Evolutionary conservation across 2,329 filamentous ascomycete species (phyloP).

Genomic region (Fusarium goolgardi): DNA sequence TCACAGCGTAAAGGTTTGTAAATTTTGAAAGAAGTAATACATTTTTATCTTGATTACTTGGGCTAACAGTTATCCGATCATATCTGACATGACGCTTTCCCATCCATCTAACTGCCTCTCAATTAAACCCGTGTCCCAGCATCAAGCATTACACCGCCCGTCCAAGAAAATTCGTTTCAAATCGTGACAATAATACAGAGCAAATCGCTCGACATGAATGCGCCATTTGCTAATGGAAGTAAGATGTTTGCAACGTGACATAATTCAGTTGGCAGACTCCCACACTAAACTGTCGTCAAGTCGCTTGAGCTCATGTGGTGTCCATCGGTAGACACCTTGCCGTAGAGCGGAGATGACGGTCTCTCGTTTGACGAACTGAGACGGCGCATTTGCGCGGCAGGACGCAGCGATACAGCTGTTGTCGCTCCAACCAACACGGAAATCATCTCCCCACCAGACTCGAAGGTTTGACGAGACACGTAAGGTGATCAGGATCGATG

Average conservation of each 20-base stretch:
- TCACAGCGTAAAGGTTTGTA: background rate
- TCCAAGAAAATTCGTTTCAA: slow-evolving; percentile 53
- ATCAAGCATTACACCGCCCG: slow-evolving; percentile 49
- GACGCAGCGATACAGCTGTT: slow-evolving; percentile 55
- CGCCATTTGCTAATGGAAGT: slow-evolving; percentile 36
- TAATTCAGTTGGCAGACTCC: slow-evolving; percentile 48
- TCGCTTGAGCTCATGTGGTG: slow-evolving; percentile 48
- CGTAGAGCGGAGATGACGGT: slow-evolving; percentile 49
- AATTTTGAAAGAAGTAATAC: slow-evolving; percentile 8
- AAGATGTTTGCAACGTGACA: slow-evolving; percentile 14
- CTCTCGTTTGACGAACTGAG: slow-evolving; percentile 50
- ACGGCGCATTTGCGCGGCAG: slow-evolving; percentile 49
- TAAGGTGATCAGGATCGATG: slow-evolving; percentile 54
- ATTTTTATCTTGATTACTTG: slow-evolving; percentile 31
- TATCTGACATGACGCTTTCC: slow-evolving; percentile 45
- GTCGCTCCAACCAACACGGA: slow-evolving; percentile 56
- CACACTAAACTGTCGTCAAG: slow-evolving; percentile 50
- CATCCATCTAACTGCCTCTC: slow-evolving; percentile 44
- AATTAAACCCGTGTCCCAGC: slow-evolving; percentile 50
- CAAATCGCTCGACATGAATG: slow-evolving; percentile 46
- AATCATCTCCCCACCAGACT: slow-evolving; percentile 58
- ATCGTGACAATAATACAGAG: slow-evolving; percentile 50
- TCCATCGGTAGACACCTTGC: slow-evolving; percentile 53
- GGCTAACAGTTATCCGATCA: slow-evolving; percentile 39
- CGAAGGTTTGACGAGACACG: slow-evolving; percentile 54